Percentiles rank a stretch among this genome's conserved stretches.
phyloP scores from a whole-genome alignment of 768 basidiomycete genomes.

The Lanmaoa pseudosensibilis region DNA sequence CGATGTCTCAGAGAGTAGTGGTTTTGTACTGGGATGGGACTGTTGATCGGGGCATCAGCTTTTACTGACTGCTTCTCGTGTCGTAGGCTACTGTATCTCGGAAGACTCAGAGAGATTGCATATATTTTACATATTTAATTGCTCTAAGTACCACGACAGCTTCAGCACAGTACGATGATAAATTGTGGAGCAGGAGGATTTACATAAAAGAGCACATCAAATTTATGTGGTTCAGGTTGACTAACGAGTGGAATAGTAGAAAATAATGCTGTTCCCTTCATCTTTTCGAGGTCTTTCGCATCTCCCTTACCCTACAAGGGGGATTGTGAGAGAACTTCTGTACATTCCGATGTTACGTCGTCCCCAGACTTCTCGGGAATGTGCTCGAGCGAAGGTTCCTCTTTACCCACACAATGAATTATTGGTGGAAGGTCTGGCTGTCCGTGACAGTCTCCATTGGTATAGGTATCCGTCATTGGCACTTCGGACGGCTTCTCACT shows the following conservation, averaged over 20 bases:
- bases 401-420: background rate
- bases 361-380: conserved; percentile 18
- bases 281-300: background rate
- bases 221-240: background rate
- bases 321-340: background rate
- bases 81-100: background rate
- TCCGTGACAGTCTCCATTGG: conserved; percentile 41
- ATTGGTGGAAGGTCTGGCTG: conserved; percentile 29
- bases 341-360: background rate
- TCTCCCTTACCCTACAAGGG: background rate
- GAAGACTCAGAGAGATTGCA: background rate
- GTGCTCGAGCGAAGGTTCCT: conserved; percentile 16
- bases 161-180: background rate
- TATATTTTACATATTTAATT: background rate
- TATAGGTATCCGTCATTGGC: conserved; percentile 11
- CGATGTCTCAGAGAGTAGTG: conserved; percentile 24
- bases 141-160: background rate
- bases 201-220: background rate
- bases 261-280: background rate
- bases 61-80: background rate
- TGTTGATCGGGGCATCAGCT: conserved; percentile 42
- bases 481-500: conserved; percentile 6
- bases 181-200: background rate
- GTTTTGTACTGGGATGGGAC: conserved; percentile 75
- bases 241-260: background rate